Percentiles rank a stretch among this genome's conserved stretches.
Conservation (phyloP, 1,139 yeast genomes). For the Candida dubliniensis region DNA sequence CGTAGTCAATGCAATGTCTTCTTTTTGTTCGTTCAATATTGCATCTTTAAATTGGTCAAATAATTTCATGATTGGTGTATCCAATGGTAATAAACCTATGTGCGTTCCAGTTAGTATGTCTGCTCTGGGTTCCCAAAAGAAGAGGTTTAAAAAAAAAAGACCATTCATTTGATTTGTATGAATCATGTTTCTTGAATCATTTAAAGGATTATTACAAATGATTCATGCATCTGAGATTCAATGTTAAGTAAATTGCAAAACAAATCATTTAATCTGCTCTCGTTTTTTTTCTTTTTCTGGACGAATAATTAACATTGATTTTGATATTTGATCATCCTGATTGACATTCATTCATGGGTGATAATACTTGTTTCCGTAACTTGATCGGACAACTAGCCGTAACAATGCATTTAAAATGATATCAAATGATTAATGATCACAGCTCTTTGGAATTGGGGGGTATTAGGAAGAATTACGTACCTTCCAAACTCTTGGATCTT, state of each 20-base stretch:
- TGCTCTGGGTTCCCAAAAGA: background rate
- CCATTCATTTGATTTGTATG: slow-evolving; percentile 5
- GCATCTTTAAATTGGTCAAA: slow-evolving; percentile 30
- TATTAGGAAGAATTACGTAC: too few relatives aligned
- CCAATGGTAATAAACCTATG: too few relatives aligned
- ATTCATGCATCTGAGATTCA: slow-evolving; percentile 15
- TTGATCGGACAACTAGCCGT: too few relatives aligned
- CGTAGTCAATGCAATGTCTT: slow-evolving; percentile 58
- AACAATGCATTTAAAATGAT: background rate
- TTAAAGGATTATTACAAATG: background rate
- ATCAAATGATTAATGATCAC: background rate
- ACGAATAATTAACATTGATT: background rate
- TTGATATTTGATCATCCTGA: slow-evolving; percentile 18
- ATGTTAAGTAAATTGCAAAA: background rate
- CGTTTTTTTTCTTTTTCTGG: background rate
- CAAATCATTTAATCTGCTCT: background rate
- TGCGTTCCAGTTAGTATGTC: background rate
- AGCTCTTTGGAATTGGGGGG: too few relatives aligned
- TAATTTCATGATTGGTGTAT: slow-evolving; percentile 9
- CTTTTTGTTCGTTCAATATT: slow-evolving; percentile 54
- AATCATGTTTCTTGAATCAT: slow-evolving; percentile 15
- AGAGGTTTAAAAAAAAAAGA: background rate
- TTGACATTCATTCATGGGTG: slow-evolving; percentile 8
- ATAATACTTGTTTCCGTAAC: too few relatives aligned
- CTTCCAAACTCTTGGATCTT: too few relatives aligned